A percentile compares a stretch with the other conserved stretches of the same genome.
Evolutionary conservation across 1,139 yeast species (phyloP).

Genomic region (Debaryomycetaceae sp.): DNA sequence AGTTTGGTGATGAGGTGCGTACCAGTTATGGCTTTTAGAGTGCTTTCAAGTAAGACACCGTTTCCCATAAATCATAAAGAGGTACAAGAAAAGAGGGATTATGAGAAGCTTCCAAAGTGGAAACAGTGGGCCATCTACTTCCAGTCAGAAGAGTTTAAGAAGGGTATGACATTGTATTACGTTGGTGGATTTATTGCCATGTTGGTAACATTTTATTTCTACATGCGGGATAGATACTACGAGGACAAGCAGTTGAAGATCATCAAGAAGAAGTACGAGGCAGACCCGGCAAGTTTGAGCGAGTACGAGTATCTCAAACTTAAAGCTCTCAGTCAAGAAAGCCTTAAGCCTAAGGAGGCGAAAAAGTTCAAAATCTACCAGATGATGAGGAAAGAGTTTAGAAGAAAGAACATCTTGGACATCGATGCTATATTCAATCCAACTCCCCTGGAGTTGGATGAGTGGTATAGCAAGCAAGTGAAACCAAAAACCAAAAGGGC

Average conservation of each 20-base stretch:
- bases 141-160: constrained; percentile 35
- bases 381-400: constrained; percentile 50
- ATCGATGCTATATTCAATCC: constrained; percentile 47
- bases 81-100: constrained; percentile 18
- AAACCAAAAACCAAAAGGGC: constrained; percentile 23
- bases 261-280: constrained; percentile 39
- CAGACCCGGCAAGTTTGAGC: constrained; percentile 37
- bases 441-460: constrained; percentile 48
- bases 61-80: constrained; percentile 33
- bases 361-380: constrained; percentile 51
- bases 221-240: constrained; percentile 62
- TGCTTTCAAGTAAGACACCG: constrained; percentile 13
- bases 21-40: not conserved
- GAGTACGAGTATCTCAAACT: constrained; percentile 65
- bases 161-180: constrained; percentile 46
- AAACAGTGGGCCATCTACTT: constrained; percentile 39
- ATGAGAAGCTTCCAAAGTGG: constrained; percentile 32
- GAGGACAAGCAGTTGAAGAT: constrained; percentile 60
- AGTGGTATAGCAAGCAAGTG: constrained; percentile 41
- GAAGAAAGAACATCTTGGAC: constrained; percentile 44
- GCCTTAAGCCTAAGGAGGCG: constrained; percentile 53
- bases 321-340: constrained; percentile 50
- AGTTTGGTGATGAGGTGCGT: not conserved
- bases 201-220: constrained; percentile 57
- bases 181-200: constrained; percentile 55